Percentiles rank a stretch among this genome's conserved stretches.
Evolutionary conservation across 352 stramenopile species (phyloP).

Genomic region (Phytophthora fragariae): DNA sequence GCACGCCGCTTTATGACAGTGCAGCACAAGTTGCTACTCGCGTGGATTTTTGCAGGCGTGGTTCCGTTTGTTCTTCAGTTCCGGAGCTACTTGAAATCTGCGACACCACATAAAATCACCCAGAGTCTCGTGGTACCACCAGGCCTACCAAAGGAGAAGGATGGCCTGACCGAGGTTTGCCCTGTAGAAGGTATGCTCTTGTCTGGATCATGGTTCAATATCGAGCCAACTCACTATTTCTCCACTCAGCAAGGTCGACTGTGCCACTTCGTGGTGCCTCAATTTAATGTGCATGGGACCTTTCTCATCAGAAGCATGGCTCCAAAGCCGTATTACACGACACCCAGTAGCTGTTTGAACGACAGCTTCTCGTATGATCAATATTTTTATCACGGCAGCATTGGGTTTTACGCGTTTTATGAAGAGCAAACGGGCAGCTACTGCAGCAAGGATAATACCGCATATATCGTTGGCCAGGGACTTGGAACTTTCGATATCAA

Average conservation of each 20-base stretch:
- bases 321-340: conserved; percentile 1
- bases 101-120: conserved; percentile 10
- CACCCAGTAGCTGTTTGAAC: background rate
- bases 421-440: conserved; percentile 17
- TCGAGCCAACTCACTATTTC: conserved; percentile 25
- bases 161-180: background rate
- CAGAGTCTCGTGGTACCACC: conserved; percentile 1
- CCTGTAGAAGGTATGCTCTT: background rate
- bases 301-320: conserved; percentile 8
- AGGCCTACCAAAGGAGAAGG: background rate
- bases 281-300: conserved; percentile 24
- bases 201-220: conserved; percentile 17
- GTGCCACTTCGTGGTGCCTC: conserved; percentile 17
- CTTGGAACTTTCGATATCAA: conserved; percentile 29
- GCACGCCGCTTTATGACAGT: background rate
- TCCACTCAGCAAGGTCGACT: background rate
- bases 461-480: conserved; percentile 12
- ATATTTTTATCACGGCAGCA: conserved; percentile 17
- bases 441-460: conserved; percentile 14
- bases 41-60: conserved; percentile 13
- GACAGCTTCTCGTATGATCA: conserved; percentile 2
- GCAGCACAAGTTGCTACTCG: conserved; percentile 1
- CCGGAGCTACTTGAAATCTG: conserved; percentile 13
- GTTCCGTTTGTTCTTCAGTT: conserved; percentile 14
- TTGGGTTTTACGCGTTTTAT: conserved; percentile 8